Percentiles rank a stretch among this genome's conserved stretches.
Evolutionary conservation across 164 flowering plant species (phyloP).

Genomic region (Nymphaea colorata): DNA sequence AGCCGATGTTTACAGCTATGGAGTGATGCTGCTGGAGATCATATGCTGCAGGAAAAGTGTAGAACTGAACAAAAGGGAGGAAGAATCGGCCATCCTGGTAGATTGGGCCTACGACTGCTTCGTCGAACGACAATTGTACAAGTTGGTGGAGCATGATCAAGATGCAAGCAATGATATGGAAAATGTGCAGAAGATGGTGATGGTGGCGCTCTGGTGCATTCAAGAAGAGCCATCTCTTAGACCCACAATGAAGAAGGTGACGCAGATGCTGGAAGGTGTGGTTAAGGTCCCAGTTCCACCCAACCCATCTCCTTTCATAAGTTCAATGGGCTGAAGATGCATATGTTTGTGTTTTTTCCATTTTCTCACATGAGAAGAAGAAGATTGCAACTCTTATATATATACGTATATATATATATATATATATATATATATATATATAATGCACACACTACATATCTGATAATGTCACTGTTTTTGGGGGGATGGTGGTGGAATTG

Average conservation of each 20-base stretch:
- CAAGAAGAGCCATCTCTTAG: constrained; percentile 5
- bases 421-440: too few relatives aligned
- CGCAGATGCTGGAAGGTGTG: constrained; percentile 5
- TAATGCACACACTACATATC: too few relatives aligned
- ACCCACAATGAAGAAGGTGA: constrained; percentile 11
- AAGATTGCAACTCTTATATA: too few relatives aligned
- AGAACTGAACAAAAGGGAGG: constrained; percentile 1
- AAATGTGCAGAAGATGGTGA: constrained; percentile 3
- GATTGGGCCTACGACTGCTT: constrained; percentile 16
- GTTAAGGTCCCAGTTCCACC: constrained; percentile 12
- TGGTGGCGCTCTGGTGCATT: constrained; percentile 5
- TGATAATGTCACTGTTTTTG: too few relatives aligned
- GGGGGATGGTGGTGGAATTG: too few relatives aligned
- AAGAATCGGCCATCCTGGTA: constrained; percentile 7
- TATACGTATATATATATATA: too few relatives aligned
- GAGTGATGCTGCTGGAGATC: constrained; percentile 15
- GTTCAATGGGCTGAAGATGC: too few relatives aligned
- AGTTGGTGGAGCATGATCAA: constrained; percentile 2
- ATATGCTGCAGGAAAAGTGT: constrained; percentile 11
- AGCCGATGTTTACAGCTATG: constrained; percentile 8
- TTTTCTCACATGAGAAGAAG: too few relatives aligned
- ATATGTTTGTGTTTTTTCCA: too few relatives aligned
- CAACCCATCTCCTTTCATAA: constrained; percentile 3
- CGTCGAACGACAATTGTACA: constrained; percentile 6
- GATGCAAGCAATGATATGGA: constrained; percentile 4